Conservation (phyloP, 768 basidiomycete genomes). For the Leccinum variicolor region DNA sequence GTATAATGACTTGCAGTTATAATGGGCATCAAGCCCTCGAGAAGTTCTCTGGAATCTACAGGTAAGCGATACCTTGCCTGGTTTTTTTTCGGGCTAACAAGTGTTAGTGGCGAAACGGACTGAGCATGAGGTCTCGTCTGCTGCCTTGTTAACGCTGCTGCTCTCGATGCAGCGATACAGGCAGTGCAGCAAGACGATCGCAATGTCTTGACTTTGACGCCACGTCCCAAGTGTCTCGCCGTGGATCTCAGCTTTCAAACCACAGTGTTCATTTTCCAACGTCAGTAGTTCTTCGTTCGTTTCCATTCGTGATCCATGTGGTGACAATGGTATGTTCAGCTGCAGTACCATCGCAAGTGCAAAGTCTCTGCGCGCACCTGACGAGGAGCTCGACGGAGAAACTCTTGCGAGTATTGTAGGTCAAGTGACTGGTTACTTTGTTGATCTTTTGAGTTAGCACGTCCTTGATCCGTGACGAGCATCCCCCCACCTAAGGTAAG, state of each 20-base stretch:
- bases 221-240: not conserved
- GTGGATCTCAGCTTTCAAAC: slow-evolving; percentile 3
- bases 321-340: slow-evolving; percentile 6
- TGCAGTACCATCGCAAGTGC: not conserved
- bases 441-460: too few relatives aligned
- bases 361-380: slow-evolving; percentile 5
- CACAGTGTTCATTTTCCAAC: not conserved
- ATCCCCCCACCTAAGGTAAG: too few relatives aligned
- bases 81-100: not conserved
- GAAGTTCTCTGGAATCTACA: slow-evolving; percentile 1
- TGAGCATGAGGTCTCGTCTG: not conserved
- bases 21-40: not conserved
- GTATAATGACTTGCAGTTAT: not conserved
- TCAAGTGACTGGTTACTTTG: too few relatives aligned
- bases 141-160: slow-evolving; percentile 4
- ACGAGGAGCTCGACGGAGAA: not conserved
- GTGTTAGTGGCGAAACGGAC: not conserved
- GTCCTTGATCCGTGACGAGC: too few relatives aligned
- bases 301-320: not conserved
- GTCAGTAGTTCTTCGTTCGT: not conserved
- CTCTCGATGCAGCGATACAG: slow-evolving; percentile 1
- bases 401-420: slow-evolving; percentile 20
- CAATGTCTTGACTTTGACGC: not conserved
- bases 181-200: not conserved
- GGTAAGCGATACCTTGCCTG: slow-evolving; percentile 5